Base-by-base conservation (phyloP, 2,329 filamentous ascomycete genomes). In the Fusarium sp. region DNA sequence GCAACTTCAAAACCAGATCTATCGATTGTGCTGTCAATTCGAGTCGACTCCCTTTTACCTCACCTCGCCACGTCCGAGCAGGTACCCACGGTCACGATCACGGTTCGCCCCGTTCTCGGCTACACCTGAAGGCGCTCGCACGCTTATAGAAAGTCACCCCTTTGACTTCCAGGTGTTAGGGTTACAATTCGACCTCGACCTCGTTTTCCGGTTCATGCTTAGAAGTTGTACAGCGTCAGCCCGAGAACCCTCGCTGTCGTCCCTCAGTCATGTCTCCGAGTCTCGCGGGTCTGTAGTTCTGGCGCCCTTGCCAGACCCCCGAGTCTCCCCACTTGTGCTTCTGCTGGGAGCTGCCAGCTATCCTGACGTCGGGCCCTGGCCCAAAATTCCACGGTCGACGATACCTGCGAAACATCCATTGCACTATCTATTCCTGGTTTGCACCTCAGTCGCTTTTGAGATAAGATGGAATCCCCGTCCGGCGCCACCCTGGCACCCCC, bases 401-500 rank as follows among this genome's bases (percentile, higher is more conserved):
- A 73, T 61, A 68, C 67, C 58, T 54, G 61, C 69, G 65, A 74
- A 74, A 67, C 59, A 60, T 64, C 56, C 29, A 62, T 63, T 29
- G 63, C 70, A 56, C 51, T 54, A 69, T 63, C 55, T 52, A 48
- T 33, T 57, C 25, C 37, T 59, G 33, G 45, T 44, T 44, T 60
- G 39, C 44, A 58, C 57, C 37, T 54, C 63, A 69, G 46, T 48
- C 25, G 33, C 48, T 49, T 54, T 59, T 60, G 52, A 68, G 57
- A 63, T 59, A 61, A 46, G 46, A 77, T 89, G 86, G 86, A 87
- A 70, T 79, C 77, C 63, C 72, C 70, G 33, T 71, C 75, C 44
- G 68, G 74, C 54, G 80, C 72, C 61, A 72, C 76, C 70, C 81
- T 89, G 79, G 86, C 86, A 54, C 87, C 87, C 69, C 87, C 86